These are phyloP conservation scores for Craterostigma plantagineum DNA, from an alignment of 257 asterid genomes.

Conservation along the genomic window DNA sequence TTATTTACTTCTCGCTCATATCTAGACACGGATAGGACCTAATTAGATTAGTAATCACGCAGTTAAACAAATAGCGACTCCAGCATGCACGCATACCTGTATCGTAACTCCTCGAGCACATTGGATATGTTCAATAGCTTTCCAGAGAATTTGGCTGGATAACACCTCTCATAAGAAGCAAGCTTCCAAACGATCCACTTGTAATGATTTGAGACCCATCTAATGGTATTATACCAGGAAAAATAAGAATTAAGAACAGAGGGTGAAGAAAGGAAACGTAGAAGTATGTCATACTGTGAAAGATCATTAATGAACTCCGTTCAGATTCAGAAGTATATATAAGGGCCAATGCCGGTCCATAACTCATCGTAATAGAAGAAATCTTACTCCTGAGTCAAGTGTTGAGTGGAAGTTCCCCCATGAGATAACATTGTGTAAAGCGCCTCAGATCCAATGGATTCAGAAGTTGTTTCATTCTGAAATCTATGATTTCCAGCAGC, in stretches of 20 bases:
- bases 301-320: background rate
- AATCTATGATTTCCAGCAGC: constrained; percentile 47
- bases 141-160: constrained; percentile 53
- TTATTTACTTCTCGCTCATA: constrained; percentile 88
- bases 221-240: constrained; percentile 3
- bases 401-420: constrained; percentile 51
- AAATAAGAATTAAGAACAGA: background rate
- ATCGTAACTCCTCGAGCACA: constrained; percentile 79
- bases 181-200: constrained; percentile 96
- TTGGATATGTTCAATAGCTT: constrained; percentile 47
- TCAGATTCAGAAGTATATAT: constrained; percentile 3
- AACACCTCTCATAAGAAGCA: constrained; percentile 77
- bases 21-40: constrained; percentile 14
- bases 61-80: background rate
- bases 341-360: constrained; percentile 6
- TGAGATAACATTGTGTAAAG: constrained; percentile 43
- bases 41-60: too few relatives aligned
- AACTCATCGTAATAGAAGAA: constrained; percentile 1
- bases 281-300: background rate
- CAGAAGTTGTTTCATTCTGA: constrained; percentile 22
- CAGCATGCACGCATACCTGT: constrained; percentile 34
- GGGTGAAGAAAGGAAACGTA: too few relatives aligned
- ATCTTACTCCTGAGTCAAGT: constrained; percentile 59
- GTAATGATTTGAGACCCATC: constrained; percentile 90
- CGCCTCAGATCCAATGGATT: constrained; percentile 40